A percentile compares a stretch with the other conserved stretches of the same genome.
phyloP scores from a whole-genome alignment of 331 rosid species.

The Pyracantha coccinea region DNA sequence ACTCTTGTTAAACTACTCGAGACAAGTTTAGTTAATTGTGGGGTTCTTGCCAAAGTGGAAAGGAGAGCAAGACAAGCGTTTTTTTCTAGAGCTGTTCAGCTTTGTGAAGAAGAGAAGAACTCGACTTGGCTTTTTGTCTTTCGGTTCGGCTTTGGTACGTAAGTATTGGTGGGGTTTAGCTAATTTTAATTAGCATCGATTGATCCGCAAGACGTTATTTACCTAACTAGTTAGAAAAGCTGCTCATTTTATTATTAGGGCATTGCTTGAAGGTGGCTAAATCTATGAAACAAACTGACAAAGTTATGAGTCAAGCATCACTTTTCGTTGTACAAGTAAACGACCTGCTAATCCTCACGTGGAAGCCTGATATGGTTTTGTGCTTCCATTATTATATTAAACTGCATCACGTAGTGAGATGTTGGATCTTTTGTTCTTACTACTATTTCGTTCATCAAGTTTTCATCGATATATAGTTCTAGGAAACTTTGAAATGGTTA shows the following conservation, averaged over 20 bases:
- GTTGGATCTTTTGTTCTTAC: neutral
- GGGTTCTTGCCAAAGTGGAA: neutral
- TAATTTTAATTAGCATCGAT: neutral
- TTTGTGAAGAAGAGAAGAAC: neutral
- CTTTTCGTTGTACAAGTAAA: neutral
- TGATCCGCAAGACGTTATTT: neutral
- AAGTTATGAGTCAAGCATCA: slow-evolving; percentile 1
- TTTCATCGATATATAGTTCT: neutral
- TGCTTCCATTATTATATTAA: neutral
- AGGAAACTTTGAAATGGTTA: neutral
- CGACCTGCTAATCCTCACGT: neutral
- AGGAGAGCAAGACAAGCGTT: neutral
- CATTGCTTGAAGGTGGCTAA: neutral
- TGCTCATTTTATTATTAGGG: neutral
- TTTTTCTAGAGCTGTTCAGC: neutral
- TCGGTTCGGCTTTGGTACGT: neutral
- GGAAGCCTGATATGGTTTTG: neutral
- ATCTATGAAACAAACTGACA: slow-evolving; percentile 4
- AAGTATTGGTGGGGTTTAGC: neutral
- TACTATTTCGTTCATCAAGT: neutral
- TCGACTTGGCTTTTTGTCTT: neutral
- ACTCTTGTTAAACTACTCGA: neutral
- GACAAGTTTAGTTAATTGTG: neutral
- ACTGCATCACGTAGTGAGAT: neutral
- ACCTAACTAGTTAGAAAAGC: slow-evolving; percentile 1